Conservation (phyloP, 306 rosid genomes). For the Rubus idaeus region DNA sequence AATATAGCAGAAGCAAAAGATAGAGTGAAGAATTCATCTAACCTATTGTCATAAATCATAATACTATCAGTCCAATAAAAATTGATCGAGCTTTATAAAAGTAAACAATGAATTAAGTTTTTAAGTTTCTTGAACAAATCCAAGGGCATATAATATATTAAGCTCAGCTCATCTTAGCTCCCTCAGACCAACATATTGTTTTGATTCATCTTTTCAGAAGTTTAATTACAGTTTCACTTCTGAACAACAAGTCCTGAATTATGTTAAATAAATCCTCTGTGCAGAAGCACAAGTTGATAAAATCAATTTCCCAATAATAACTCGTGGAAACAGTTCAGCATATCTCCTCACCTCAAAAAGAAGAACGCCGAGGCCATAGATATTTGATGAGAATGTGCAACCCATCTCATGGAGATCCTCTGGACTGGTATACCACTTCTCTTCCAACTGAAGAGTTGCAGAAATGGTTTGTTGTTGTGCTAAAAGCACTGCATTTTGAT, state of each 20-base stretch:
- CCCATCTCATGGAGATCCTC: conserved; percentile 42
- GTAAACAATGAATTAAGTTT: too few species aligned
- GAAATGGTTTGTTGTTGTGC: conserved; percentile 27
- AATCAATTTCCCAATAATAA: not conserved
- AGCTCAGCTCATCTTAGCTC: not conserved
- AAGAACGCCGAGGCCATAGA: conserved; percentile 69
- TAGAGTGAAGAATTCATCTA: not conserved
- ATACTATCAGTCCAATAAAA: not conserved
- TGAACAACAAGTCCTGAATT: not conserved
- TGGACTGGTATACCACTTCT: conserved; percentile 67
- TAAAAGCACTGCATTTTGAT: conserved; percentile 21
- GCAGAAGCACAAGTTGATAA: not conserved
- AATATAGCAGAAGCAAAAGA: not conserved
- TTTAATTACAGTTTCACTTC: not conserved
- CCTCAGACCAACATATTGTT: not conserved
- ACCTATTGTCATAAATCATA: not conserved
- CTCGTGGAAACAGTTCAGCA: conserved; percentile 6
- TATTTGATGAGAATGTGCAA: conserved; percentile 53
- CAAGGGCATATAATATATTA: too few species aligned
- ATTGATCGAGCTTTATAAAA: too few species aligned
- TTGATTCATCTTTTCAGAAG: not conserved
- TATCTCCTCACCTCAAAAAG: conserved; percentile 61
- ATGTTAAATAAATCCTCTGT: not conserved
- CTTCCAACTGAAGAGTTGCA: conserved; percentile 39
- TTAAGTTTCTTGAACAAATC: too few species aligned